Evolutionary conservation across 2,329 filamentous ascomycete species (phyloP).

Genomic region (Fusarium globosum): DNA sequence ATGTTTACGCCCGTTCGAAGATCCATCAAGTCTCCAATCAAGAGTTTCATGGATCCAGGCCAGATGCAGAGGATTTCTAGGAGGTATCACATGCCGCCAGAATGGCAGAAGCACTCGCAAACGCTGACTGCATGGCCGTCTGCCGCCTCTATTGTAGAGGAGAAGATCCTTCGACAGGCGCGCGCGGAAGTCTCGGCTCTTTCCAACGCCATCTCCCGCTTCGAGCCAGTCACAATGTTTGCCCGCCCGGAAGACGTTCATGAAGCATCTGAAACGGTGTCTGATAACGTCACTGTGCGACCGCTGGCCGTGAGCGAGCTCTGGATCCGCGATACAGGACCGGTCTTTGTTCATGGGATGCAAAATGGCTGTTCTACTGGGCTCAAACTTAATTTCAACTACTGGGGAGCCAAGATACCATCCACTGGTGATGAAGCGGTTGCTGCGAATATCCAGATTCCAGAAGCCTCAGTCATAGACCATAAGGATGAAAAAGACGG

Average conservation of each 20-base stretch:
- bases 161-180: neutral
- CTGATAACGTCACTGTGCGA: slow-evolving; percentile 2
- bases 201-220: slow-evolving; percentile 40
- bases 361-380: slow-evolving; percentile 13
- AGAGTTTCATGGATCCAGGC: neutral
- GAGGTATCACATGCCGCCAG: slow-evolving; percentile 19
- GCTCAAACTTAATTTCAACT: slow-evolving; percentile 45
- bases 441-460: slow-evolving; percentile 10
- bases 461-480: neutral
- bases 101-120: slow-evolving; percentile 22
- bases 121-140: slow-evolving; percentile 33
- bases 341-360: slow-evolving; percentile 33
- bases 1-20: neutral
- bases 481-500: neutral
- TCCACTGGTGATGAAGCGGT: slow-evolving; percentile 16
- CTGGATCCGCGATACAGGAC: slow-evolving; percentile 47
- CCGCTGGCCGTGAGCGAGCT: slow-evolving; percentile 31
- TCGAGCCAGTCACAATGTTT: slow-evolving; percentile 43
- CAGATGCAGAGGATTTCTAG: neutral
- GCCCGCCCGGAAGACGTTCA: slow-evolving; percentile 11
- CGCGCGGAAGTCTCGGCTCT: slow-evolving; percentile 41
- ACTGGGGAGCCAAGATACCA: slow-evolving; percentile 43
- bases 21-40: neutral
- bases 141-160: slow-evolving; percentile 2
- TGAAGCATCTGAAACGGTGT: slow-evolving; percentile 2